A percentile compares a stretch with the other conserved stretches of the same genome.
Conservation (phyloP, 106 monocot species). For the Phalaenopsis aphrodite region DNA sequence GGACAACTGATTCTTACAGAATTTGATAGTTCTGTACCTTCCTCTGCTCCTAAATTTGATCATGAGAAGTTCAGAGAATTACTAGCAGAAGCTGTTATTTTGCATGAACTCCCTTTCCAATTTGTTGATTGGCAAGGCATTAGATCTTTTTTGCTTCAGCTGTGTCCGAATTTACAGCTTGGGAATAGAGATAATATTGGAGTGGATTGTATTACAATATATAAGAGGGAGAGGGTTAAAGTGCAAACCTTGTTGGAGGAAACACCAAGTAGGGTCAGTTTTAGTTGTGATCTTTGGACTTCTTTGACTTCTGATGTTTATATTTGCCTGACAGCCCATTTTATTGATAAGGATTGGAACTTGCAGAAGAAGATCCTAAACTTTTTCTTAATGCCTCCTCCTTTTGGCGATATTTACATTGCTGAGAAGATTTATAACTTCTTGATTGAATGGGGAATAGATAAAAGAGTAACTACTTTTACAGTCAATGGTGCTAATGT, state of each 20-base stretch:
- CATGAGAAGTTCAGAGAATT: slow-evolving; percentile 10
- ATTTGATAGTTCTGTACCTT: slow-evolving; percentile 2
- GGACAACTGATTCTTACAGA: slow-evolving; percentile 2
- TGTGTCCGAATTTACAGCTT: slow-evolving; percentile 6
- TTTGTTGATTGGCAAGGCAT: slow-evolving; percentile 16
- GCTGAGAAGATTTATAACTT: slow-evolving; percentile 13
- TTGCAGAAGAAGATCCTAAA: slow-evolving; percentile 11
- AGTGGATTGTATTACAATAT: slow-evolving; percentile 12
- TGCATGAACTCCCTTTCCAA: slow-evolving; percentile 11
- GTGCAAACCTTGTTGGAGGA: slow-evolving; percentile 6
- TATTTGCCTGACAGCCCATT: slow-evolving; percentile 15
- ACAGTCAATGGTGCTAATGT: slow-evolving; percentile 10
- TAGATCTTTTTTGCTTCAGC: slow-evolving; percentile 4
- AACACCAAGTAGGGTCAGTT: slow-evolving; percentile 8
- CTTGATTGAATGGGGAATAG: slow-evolving; percentile 13
- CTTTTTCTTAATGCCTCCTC: slow-evolving; percentile 13
- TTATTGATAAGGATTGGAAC: slow-evolving; percentile 14
- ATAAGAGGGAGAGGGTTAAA: slow-evolving; percentile 13
- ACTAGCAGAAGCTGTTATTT: slow-evolving; percentile 1
- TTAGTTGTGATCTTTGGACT: slow-evolving; percentile 22
- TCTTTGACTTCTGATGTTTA: slow-evolving; percentile 11
- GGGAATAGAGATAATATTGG: slow-evolving; percentile 2
- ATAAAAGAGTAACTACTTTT: slow-evolving; percentile 1
- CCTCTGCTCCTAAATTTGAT: slow-evolving; percentile 10
- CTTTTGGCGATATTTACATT: background rate